Base-by-base conservation (phyloP, 352 stramenopile species). In the Phytopythium ostracodes region DNA sequence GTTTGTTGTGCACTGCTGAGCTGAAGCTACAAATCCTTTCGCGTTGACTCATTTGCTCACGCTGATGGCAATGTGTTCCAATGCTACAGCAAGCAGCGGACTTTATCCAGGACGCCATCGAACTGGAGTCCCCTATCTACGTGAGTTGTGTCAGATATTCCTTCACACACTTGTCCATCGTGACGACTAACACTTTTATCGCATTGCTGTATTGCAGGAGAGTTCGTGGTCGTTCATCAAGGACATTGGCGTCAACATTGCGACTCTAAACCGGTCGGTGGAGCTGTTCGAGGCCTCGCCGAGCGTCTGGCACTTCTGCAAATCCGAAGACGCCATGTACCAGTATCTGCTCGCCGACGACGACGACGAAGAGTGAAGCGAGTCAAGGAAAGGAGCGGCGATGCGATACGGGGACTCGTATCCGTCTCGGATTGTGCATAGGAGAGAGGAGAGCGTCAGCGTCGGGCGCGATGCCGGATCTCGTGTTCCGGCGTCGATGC, bases 291-390 rank as follows among this genome's bases (percentile, higher is more conserved):
- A 89, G 44, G 75, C 74, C 29, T 80, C 75, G 2, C 84, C 82
- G 6, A 87, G 81, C 50, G 46, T 94, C 31, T 96, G 82, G 75
- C 87, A 96, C 69, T 96, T 88, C 64, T 92, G 84, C 79, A 89
- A 91, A 64, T 77, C 77, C 1, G 82, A 94, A 62, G 78, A 91
- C 51, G 79, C 76, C 51, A 79, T 94, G 68, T 75, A 87, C 68
- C 78, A 91, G 55, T 94, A 92, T 56, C 59, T 94, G 63, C 68
- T 91, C 10, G 78, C 82, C 4, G 84, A 92, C 59, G 74, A 84
- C 24, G 83, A 94, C 52, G 84, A 93, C 44, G 54, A 60, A 14
- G 53, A 59, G 35, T 59, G 36, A 59, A 9, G 46, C 9, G 14
- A 12, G 40, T 24, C 40, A 24, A 10, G 7, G 33, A 11, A 15